Conservation (phyloP, 208 protist species). For the Herpetomonas samuelpessoai region DNA sequence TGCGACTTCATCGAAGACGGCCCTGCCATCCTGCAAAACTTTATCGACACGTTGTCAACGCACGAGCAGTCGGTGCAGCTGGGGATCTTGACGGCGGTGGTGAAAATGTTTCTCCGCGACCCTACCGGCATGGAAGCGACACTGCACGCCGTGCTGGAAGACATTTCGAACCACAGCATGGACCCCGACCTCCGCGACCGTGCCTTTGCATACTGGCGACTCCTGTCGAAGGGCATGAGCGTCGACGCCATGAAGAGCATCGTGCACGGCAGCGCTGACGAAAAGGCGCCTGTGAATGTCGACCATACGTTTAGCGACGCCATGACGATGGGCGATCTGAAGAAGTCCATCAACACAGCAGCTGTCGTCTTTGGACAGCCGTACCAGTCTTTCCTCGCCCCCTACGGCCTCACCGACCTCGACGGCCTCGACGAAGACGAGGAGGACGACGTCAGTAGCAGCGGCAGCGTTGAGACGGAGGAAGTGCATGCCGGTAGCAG, state of each 20-base stretch:
- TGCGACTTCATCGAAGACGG: constrained; percentile 96
- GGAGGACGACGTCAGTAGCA: constrained; percentile 55
- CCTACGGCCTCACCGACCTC: constrained; percentile 62
- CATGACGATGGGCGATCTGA: constrained; percentile 88
- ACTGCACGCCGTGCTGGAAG: constrained; percentile 66
- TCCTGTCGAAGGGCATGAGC: constrained; percentile 97
- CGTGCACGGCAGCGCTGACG: constrained; percentile 62
- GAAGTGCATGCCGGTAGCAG: neutral
- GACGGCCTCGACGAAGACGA: constrained; percentile 62
- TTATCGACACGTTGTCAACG: constrained; percentile 95
- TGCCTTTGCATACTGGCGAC: constrained; percentile 99
- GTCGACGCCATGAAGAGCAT: constrained; percentile 94
- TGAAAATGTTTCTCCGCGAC: constrained; percentile 98
- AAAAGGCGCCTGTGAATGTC: constrained; percentile 90
- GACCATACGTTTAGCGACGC: constrained; percentile 92
- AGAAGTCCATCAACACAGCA: constrained; percentile 90
- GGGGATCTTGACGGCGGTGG: constrained; percentile 94
- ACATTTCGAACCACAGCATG: constrained; percentile 79
- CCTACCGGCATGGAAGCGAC: constrained; percentile 63
- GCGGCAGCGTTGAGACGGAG: constrained; percentile 19
- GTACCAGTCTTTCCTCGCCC: constrained; percentile 92
- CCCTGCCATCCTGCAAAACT: constrained; percentile 92
- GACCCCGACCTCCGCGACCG: constrained; percentile 99
- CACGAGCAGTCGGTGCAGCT: constrained; percentile 83
- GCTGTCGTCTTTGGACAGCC: constrained; percentile 97